Percentiles rank a stretch among this genome's conserved stretches.
Conservation (phyloP, 768 basidiomycete species). For the Termitomyces eurrhizus region DNA sequence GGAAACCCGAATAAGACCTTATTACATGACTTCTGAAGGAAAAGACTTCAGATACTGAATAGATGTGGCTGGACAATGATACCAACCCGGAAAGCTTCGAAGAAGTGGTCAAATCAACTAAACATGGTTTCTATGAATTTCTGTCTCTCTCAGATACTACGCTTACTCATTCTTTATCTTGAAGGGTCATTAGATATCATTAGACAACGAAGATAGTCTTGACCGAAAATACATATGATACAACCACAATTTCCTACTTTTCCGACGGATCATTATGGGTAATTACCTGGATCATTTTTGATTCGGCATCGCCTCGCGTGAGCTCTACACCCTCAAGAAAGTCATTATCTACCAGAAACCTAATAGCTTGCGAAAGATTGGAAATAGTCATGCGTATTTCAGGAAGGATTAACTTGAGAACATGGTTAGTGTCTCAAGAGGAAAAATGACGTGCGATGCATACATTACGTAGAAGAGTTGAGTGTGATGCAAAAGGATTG, state of each 20-base stretch:
- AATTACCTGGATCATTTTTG: constrained; percentile 61
- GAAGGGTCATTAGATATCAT: too few species aligned
- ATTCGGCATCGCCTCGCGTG: constrained; percentile 69
- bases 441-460: constrained; percentile 20
- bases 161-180: too few species aligned
- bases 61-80: too few species aligned
- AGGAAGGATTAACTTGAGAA: constrained; percentile 64
- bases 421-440: constrained; percentile 6
- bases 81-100: too few species aligned
- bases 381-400: constrained; percentile 88
- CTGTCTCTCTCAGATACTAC: too few species aligned
- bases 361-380: constrained; percentile 89
- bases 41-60: too few species aligned
- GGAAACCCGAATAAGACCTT: too few species aligned
- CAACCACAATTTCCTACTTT: constrained; percentile 5
- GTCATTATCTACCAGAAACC: constrained; percentile 86
- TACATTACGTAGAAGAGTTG: constrained; percentile 79
- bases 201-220: too few species aligned
- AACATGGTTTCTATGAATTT: too few species aligned
- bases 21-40: too few species aligned
- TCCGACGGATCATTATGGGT: constrained; percentile 6
- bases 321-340: constrained; percentile 80
- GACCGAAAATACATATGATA: neutral
- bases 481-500: constrained; percentile 66
- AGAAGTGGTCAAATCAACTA: neutral